These are phyloP conservation scores for Phoma sp. DNA, from an alignment of 2,329 filamentous ascomycete genomes.

Conservation along the genomic window DNA sequence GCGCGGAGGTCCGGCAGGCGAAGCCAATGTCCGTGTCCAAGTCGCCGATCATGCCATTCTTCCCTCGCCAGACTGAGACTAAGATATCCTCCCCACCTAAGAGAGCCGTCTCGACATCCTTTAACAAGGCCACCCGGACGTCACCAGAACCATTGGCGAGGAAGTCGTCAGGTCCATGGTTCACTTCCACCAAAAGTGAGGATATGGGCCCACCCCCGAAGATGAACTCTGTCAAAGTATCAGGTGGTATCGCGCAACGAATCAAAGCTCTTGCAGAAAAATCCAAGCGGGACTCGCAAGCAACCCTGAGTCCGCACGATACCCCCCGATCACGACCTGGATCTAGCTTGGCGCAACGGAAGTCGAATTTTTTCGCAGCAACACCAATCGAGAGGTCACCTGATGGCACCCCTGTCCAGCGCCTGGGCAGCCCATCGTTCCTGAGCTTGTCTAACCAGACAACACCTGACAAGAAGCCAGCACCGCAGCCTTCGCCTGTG, in stretches of 20 bases:
- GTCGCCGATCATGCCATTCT: constrained; percentile 77
- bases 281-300: constrained; percentile 57
- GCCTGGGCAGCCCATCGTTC: constrained; percentile 41
- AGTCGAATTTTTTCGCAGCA: constrained; percentile 48
- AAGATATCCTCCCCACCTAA: constrained; percentile 32
- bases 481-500: constrained; percentile 17
- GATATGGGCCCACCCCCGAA: constrained; percentile 22
- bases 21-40: constrained; percentile 75
- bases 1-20: constrained; percentile 83
- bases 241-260: constrained; percentile 89
- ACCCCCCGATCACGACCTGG: constrained; percentile 20
- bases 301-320: constrained; percentile 32
- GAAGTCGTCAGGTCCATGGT: constrained; percentile 44
- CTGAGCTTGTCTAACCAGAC: constrained; percentile 36
- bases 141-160: constrained; percentile 40
- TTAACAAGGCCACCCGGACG: constrained; percentile 29
- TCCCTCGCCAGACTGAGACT: constrained; percentile 49
- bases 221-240: constrained; percentile 80
- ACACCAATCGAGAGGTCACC: constrained; percentile 40
- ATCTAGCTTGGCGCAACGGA: constrained; percentile 47
- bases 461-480: constrained; percentile 36
- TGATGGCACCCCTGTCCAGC: constrained; percentile 33
- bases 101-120: constrained; percentile 49
- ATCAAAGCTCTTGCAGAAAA: constrained; percentile 93
- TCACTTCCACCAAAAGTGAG: constrained; percentile 11